Conservation (phyloP, 1,139 yeast species). For the Yamadazyma dendronema region DNA sequence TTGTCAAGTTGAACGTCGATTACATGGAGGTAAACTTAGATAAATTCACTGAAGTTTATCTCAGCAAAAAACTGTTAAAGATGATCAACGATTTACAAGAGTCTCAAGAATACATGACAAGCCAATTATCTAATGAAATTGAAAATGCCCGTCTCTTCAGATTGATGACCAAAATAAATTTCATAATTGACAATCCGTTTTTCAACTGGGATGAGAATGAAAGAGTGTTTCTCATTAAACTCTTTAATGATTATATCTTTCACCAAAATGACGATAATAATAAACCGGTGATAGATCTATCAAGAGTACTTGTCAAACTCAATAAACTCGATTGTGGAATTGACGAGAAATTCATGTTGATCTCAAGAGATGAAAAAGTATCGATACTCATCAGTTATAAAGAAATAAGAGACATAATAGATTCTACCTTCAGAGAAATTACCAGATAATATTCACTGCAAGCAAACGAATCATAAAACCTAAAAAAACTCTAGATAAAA, state of each 20-base stretch:
- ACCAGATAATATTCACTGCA: constrained; percentile 17
- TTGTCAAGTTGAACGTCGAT: constrained; percentile 16
- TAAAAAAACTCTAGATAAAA: neutral
- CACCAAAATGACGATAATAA: constrained; percentile 81
- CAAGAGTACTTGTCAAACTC: constrained; percentile 73
- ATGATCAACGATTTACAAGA: constrained; percentile 57
- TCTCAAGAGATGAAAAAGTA: constrained; percentile 78
- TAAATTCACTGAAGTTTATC: constrained; percentile 31
- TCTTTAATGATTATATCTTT: constrained; percentile 84
- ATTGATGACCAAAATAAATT: constrained; percentile 75
- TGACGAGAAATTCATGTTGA: constrained; percentile 76
- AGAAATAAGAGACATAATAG: constrained; percentile 73
- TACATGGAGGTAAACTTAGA: constrained; percentile 16
- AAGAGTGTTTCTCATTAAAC: constrained; percentile 66
- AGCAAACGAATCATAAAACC: neutral
- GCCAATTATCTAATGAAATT: constrained; percentile 65
- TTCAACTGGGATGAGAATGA: constrained; percentile 74
- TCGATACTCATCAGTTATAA: constrained; percentile 80
- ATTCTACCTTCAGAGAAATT: constrained; percentile 65
- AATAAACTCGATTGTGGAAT: constrained; percentile 93
- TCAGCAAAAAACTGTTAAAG: constrained; percentile 28
- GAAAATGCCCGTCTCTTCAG: constrained; percentile 90
- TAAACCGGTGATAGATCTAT: constrained; percentile 74
- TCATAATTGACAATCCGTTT: constrained; percentile 73
- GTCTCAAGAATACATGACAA: constrained; percentile 64